These are phyloP conservation scores for Laburnicola sp. DNA, from an alignment of 2,329 filamentous ascomycete species.

Conservation along the genomic window DNA sequence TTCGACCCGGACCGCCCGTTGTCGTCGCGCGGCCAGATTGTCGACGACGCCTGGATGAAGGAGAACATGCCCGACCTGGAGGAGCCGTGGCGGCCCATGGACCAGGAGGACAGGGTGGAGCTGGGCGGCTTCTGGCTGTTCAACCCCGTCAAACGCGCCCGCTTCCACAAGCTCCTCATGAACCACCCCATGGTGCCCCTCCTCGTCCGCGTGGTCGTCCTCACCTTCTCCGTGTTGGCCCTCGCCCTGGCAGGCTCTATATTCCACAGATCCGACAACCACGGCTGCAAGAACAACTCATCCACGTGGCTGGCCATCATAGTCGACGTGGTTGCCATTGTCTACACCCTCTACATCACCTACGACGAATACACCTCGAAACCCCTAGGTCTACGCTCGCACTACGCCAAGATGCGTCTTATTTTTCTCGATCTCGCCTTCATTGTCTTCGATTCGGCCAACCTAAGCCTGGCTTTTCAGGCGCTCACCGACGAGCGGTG, in stretches of 20 bases:
- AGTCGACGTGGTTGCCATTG: slow-evolving; percentile 83
- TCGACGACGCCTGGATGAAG: slow-evolving; percentile 52
- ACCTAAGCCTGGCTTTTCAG: slow-evolving; percentile 86
- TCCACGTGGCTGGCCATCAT: slow-evolving; percentile 87
- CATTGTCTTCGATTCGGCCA: slow-evolving; percentile 95
- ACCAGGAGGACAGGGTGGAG: slow-evolving; percentile 55
- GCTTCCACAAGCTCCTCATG: slow-evolving; percentile 68
- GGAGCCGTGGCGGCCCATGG: slow-evolving; percentile 58
- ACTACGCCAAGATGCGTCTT: slow-evolving; percentile 82
- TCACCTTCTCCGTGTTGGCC: slow-evolving; percentile 79
- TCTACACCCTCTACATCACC: slow-evolving; percentile 91
- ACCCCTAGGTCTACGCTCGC: slow-evolving; percentile 81
- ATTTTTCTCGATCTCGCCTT: slow-evolving; percentile 93
- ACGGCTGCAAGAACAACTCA: slow-evolving; percentile 48
- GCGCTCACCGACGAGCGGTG: slow-evolving; percentile 69
- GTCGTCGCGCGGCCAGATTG: slow-evolving; percentile 39
- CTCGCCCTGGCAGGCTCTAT: slow-evolving; percentile 78
- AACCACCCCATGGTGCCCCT: slow-evolving; percentile 85
- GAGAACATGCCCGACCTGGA: slow-evolving; percentile 53
- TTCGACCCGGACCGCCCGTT: slow-evolving; percentile 30
- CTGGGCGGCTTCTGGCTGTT: slow-evolving; percentile 55
- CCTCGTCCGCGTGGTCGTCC: slow-evolving; percentile 77
- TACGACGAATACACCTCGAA: slow-evolving; percentile 96
- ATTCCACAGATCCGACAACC: slow-evolving; percentile 54
- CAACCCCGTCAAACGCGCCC: slow-evolving; percentile 52